Base-by-base conservation (phyloP, 2,329 filamentous ascomycete genomes). In the Hirsutella minnesotensis region DNA sequence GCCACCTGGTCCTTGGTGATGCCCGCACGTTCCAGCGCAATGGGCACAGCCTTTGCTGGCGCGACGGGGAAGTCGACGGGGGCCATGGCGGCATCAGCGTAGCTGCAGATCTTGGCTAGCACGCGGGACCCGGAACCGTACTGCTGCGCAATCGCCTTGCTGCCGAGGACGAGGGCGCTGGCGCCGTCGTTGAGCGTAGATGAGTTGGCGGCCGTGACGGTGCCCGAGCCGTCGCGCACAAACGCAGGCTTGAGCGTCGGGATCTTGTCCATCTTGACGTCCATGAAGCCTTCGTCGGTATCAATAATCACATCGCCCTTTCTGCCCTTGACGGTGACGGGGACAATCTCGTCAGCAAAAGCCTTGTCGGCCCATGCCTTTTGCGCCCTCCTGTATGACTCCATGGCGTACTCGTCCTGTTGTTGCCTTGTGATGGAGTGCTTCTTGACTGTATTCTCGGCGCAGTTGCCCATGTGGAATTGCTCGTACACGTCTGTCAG, bases 381-480 rank as follows among this genome's bases (percentile, higher is more conserved):
- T 61, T 96, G 88, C 9, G 90, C 86, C 44, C 89, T 81, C 65
- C 87, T 77, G 64, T 95, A 98, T 4, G 84, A 92, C 60, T 79
- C 75, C 47, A 95, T 88, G 13, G 92, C 86, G 58, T 94, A 96
- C 49, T 83, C 74, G 56, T 98, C 92, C 67, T 98, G 92, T 60
- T 85, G 79, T 63, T 95, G 79, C 13, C 92, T 73, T 9, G 83
- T 81, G 49, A 98, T 76, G 1, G 75, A 68, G 63, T 86, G 76
- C 54, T 89, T 90, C 72, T 94, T 95, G 39, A 86, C 92, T 2
- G 90, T 95, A 52, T 83, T 86, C 68, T 98, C 92, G 15, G 89
- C 89, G 59, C 92, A 98, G 54, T 92, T 88, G 36, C 92, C 92
- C 92, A 98, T 98, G 65, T 96, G 92, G 56, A 95, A 84, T 59